A percentile compares a stretch with the other conserved stretches of the same genome.
Conservation (phyloP, 306 rosid genomes). For the Acacia crassicarpa region DNA sequence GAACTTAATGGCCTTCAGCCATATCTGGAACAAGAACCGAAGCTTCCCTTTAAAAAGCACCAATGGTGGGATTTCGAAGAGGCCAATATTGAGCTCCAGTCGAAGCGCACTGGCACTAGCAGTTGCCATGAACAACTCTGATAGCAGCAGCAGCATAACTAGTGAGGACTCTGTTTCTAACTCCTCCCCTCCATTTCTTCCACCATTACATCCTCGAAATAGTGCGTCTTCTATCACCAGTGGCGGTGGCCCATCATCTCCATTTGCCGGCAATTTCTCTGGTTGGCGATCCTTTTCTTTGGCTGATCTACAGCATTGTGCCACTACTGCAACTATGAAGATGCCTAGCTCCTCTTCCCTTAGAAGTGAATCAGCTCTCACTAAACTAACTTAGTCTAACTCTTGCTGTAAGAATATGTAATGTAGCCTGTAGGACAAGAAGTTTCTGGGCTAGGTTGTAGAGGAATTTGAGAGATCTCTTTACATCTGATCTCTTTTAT, state of each 20-base stretch:
- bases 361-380: constrained; percentile 20
- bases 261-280: constrained; percentile 25
- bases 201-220: constrained; percentile 49
- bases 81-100: constrained; percentile 58
- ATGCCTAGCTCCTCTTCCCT: constrained; percentile 32
- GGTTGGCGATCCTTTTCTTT: constrained; percentile 61
- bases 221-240: constrained; percentile 9
- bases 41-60: constrained; percentile 52
- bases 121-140: constrained; percentile 32
- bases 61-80: constrained; percentile 73
- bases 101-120: constrained; percentile 22
- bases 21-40: constrained; percentile 58
- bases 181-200: constrained; percentile 47
- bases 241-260: constrained; percentile 29
- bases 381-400: constrained; percentile 8
- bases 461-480: not conserved
- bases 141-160: constrained; percentile 38
- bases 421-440: not conserved
- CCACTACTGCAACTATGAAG: constrained; percentile 44
- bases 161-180: constrained; percentile 51
- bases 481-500: not conserved
- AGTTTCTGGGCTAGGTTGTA: not conserved
- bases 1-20: constrained; percentile 55
- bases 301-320: constrained; percentile 69
- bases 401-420: not conserved